These are phyloP conservation scores for Bipolaris bicolor DNA, from an alignment of 2,329 filamentous ascomycete species.

Conservation along the genomic window DNA sequence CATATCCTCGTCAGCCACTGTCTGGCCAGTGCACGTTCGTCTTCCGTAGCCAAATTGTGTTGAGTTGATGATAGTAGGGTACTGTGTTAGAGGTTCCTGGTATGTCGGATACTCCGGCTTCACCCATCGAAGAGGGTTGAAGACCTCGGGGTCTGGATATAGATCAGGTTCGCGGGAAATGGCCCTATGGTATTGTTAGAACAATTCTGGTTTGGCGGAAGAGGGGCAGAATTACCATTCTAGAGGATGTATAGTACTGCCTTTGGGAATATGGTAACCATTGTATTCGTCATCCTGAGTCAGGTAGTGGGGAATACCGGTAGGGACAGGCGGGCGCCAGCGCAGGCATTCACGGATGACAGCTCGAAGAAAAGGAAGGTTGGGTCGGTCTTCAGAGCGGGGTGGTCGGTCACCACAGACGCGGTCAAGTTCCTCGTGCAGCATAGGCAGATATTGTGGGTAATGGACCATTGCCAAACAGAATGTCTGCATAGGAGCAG, in stretches of 20 bases:
- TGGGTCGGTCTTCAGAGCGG: slow-evolving; percentile 46
- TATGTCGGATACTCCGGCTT: slow-evolving; percentile 60
- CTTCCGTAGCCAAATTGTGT: slow-evolving; percentile 63
- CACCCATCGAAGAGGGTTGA: slow-evolving; percentile 67
- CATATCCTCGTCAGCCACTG: slow-evolving; percentile 52
- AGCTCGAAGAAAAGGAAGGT: slow-evolving; percentile 49
- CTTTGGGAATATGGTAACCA: slow-evolving; percentile 64
- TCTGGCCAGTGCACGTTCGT: slow-evolving; percentile 53
- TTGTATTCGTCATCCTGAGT: slow-evolving; percentile 63
- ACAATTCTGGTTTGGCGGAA: not conserved
- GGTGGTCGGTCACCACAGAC: slow-evolving; percentile 50
- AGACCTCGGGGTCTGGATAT: slow-evolving; percentile 72
- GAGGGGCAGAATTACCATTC: slow-evolving; percentile 47
- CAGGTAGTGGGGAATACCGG: slow-evolving; percentile 61
- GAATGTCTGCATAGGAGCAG: slow-evolving; percentile 56
- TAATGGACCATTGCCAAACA: slow-evolving; percentile 55
- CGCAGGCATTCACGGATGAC: slow-evolving; percentile 50
- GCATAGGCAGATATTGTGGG: slow-evolving; percentile 51
- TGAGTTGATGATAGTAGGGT: slow-evolving; percentile 61
- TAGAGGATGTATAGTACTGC: slow-evolving; percentile 54
- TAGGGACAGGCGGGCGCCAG: slow-evolving; percentile 54
- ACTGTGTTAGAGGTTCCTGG: slow-evolving; percentile 58
- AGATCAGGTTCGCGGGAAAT: slow-evolving; percentile 60
- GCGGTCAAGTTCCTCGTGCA: slow-evolving; percentile 51
- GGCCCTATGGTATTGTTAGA: slow-evolving; percentile 47